phyloP scores from a whole-genome alignment of 1,284 basidiomycete genomes.

The Tilletia indica region DNA sequence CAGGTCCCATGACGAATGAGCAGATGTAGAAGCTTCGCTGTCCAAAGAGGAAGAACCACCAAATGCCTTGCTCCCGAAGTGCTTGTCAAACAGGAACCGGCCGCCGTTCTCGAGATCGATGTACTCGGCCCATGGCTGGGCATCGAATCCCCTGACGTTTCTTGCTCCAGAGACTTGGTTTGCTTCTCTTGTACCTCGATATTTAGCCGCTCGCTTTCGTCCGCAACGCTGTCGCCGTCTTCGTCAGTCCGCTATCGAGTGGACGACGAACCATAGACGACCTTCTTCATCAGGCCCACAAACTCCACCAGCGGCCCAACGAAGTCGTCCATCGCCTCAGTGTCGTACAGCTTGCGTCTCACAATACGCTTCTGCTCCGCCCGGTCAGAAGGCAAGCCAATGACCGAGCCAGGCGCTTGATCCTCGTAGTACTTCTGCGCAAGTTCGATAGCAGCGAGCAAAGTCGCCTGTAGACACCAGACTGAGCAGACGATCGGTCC shows the following conservation, averaged over 20 bases:
- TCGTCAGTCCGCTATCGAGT: slow-evolving; percentile 23
- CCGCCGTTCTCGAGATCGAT: slow-evolving; percentile 51
- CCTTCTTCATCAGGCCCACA: slow-evolving; percentile 71
- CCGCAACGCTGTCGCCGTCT: neutral
- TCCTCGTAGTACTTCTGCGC: slow-evolving; percentile 80
- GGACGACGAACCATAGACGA: slow-evolving; percentile 56
- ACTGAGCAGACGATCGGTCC: slow-evolving; percentile 87
- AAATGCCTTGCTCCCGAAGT: slow-evolving; percentile 64
- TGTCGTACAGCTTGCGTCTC: slow-evolving; percentile 75
- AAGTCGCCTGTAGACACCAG: slow-evolving; percentile 85
- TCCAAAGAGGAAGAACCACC: slow-evolving; percentile 75
- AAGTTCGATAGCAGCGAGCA: slow-evolving; percentile 81
- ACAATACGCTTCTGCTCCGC: slow-evolving; percentile 67
- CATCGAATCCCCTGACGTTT: slow-evolving; percentile 50
- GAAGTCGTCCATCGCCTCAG: slow-evolving; percentile 80
- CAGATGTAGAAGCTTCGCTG: neutral
- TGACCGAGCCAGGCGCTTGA: slow-evolving; percentile 77
- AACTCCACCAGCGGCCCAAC: slow-evolving; percentile 84
- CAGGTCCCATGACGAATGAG: neutral
- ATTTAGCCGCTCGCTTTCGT: slow-evolving; percentile 17
- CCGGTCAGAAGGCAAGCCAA: slow-evolving; percentile 74
- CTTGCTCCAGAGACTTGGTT: slow-evolving; percentile 25
- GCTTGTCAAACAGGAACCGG: slow-evolving; percentile 15
- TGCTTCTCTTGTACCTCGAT: slow-evolving; percentile 18
- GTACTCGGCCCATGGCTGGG: slow-evolving; percentile 66